phyloP scores from a whole-genome alignment of 345 rosid species.

The Arabidopsis suecica region DNA sequence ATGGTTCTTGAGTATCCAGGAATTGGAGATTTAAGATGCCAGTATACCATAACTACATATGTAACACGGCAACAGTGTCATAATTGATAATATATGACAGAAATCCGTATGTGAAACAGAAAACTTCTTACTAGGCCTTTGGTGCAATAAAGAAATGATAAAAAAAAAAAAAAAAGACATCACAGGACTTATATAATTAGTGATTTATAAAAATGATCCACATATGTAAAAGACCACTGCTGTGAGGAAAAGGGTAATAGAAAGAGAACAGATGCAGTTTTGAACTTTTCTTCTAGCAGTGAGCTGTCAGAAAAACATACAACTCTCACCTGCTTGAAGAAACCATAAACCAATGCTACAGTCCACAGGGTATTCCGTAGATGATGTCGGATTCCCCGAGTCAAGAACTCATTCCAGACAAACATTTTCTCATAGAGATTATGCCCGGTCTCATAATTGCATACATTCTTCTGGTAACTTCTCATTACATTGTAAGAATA shows the following conservation, averaged over 20 bases:
- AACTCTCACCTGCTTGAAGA: slow-evolving; percentile 82
- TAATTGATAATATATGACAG: not conserved
- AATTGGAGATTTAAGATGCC: slow-evolving; percentile 2
- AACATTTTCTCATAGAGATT: slow-evolving; percentile 86
- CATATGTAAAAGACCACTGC: no score
- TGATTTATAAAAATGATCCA: no score
- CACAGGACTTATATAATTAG: not conserved
- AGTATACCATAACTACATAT: not conserved
- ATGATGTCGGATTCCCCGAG: slow-evolving; percentile 79
- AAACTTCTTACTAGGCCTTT: not conserved
- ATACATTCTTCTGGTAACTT: slow-evolving; percentile 83
- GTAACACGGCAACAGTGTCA: not conserved
- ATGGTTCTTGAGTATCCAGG: slow-evolving; percentile 28
- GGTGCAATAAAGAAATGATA: not conserved
- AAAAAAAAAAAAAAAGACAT: not conserved
- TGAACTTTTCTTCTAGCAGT: not conserved
- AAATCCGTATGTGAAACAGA: not conserved
- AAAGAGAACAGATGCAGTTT: not conserved
- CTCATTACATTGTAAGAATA: slow-evolving; percentile 89
- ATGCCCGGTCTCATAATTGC: slow-evolving; percentile 60
- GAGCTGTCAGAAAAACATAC: slow-evolving; percentile 30
- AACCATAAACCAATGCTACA: slow-evolving; percentile 93
- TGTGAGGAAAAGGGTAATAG: not conserved
- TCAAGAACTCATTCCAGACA: slow-evolving; percentile 96
- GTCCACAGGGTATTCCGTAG: slow-evolving; percentile 92